Base-by-base conservation (phyloP, 2,329 filamentous ascomycete genomes). In the Sporothrix mexicana region DNA sequence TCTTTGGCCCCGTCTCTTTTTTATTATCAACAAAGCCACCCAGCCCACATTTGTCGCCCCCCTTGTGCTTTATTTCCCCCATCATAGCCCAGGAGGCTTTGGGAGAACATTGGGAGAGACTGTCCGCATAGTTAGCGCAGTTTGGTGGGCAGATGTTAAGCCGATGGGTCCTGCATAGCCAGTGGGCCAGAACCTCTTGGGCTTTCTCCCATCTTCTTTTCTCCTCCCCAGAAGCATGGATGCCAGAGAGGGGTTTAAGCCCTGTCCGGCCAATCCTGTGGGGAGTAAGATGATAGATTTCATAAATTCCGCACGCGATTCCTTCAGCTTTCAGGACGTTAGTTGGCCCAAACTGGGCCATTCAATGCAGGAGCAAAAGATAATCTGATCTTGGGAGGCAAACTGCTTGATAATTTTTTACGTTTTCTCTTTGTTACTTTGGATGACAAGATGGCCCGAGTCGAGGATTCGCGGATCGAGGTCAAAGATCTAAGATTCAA, bases 191-290 rank as follows among this genome's bases (percentile, higher is more conserved):
- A 66, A 47, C 61, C 45, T 67, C 23, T 67, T 13, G 45, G 64
- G 23, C 12, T 25, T 15, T 51, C 30, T 36, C 7, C 7, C 30
- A 6, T 7, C 7, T 36, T 7, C 7, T 36, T 7, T 36, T 36
- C 7, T 36, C 7, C 30, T 66, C 41, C 41, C 61, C 61, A 23
- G n/a, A n/a, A 25, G 61, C 41, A 25, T 47, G 41, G 41, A 20
- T 8, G 20, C 8, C 41, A 64, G 61, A 47, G 61, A 64, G 61
- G 61, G 61, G 61, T 64, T 64, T 66, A 66, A 47, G 61, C 41
- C 59, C 61, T 66, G 61, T 62, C 61, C 41, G 45, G 64, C 45
- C 45, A 66, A 25, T 66, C 61, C 61, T 25, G 61, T 47, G 41
- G 41, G 41, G 36, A 20, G 43, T 43, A 17, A n/a, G 43, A n/a